Base-by-base conservation (phyloP, 805 yeast species). In the Lachancea sp. region DNA sequence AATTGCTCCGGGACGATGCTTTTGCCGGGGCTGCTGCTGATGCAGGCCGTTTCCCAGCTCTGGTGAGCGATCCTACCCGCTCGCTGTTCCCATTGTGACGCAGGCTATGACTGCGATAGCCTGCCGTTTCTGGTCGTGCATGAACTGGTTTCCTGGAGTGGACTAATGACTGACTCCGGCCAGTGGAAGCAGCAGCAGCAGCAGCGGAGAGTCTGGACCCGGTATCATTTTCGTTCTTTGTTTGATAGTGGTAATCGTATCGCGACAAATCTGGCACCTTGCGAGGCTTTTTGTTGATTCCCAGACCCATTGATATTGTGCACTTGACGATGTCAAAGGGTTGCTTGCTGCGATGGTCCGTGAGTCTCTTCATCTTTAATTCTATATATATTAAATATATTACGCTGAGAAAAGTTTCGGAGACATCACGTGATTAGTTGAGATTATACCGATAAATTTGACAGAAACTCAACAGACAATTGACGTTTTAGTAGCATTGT, bases 201-300 rank as follows among this genome's bases (percentile, higher is more conserved):
- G 61, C 60, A 11, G 38, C 27, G 18, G 60, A 55, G 17, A 61
- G 39, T 19, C 53, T 42, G 12, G 48, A 45, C 13, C 51, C 50
- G 33, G 49, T 43, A 31, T 45, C 47, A 36, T 46, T 49, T 29
- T 55, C 56, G 16, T 50, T 54, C 19, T 49, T 50, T 38, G 56
- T 52, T 35, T 56, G 54, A 44, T 63, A 62, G 34, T 63, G 54
- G 43, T 62, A 60, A 42, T 62, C 65, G 41, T 67, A 67, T 41
- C 70, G 58, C 11, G 69, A 65, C 13, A 67, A 51, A 50, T 66
- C 71, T 7, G 71, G 70, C 19, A 62, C 67, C 45, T 56, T 55
- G 37, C 58, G 63, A 15, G 33, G 29, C 50, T 56, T 59, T 39
- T 49, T 53, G 3, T 47, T 18, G 17, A 56, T 35, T 13, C 62